Base-by-base conservation (phyloP, 495 filamentous ascomycete species). In the Daldinia concentrica region DNA sequence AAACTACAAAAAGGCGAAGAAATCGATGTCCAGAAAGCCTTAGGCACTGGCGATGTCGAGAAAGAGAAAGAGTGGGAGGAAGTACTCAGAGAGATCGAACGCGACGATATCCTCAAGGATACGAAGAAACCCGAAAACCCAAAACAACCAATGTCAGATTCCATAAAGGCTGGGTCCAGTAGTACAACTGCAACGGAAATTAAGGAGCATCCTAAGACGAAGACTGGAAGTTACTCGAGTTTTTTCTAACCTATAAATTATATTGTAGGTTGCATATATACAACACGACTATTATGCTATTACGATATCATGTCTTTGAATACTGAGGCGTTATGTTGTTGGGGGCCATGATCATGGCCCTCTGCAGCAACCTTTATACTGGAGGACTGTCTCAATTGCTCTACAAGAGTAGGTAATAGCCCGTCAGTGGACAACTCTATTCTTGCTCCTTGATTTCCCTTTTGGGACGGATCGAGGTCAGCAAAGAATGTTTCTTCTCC, bases 1-100 rank as follows among this genome's bases (percentile, higher is more conserved):
- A 87, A 86, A 72, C 84, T 98, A 32, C 89, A 96, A 77, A 87
- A 80, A 29, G 96, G 95, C 14, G 94, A 99, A 80, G 86, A 93
- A 22, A 93, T 98, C 11, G 94, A 98, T 80, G 93, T 98, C 7
- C 93, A 94, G 75, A 89, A 86, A 73, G 80, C 90, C 59, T 75
- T 99, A 62, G 95, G 95, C 7, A 92, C 92, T 1, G 93, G 94
- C 0, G 89, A 94, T 78, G 79, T 84, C 30, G 85, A 85, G 69
- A 87, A 87, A 78, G 95, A 98, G 78, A 81, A 84, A 74, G 91
- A 92, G 76, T 99, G 96, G 95, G 91, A 95, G 79, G 90, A 96
- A 91, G 93, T 96, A 1, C 74, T 98, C 39, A 88, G 83, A 69
- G 91, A 97, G 74, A 89, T 98, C 64, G 93, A 94, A 76, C 84